Base-by-base conservation (phyloP, 768 basidiomycete species). In the Terana coerulea region DNA sequence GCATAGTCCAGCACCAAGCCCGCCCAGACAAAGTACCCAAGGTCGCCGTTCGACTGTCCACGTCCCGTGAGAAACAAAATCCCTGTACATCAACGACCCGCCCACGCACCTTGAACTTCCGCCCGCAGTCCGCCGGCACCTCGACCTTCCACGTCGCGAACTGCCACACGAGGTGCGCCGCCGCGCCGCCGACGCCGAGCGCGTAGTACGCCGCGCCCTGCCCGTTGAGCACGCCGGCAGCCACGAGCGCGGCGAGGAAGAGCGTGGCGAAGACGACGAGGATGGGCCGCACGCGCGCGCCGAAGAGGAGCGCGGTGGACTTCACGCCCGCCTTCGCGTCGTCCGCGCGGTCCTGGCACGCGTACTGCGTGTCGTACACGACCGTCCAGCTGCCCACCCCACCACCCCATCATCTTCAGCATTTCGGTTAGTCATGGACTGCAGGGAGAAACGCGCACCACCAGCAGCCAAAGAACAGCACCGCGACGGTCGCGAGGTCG, bases 331-430 rank as follows among this genome's bases (percentile, higher is more conserved):
- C 81, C 46, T 79, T 76, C 31, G 83, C 64, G 64, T 91, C 88
- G 68, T 90, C 89, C 48, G 73, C 65, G 47, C 84, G 81, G 64
- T 91, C 89, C 71, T 89, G 79, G 62, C 85, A 88, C 15, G 86
- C 88, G 61, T 91, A 91, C 52, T 86, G 81, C 8, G 84, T 84
- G 64, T 88, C 76, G 61, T 76, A 78, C 34, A 72, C 63, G 43
- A 78, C 67, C 25, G 73, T 72, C 73, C 75, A 79, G 60, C 83
- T 44, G 19, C 8, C n/a, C n/a, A n/a, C n/a, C n/a, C n/a, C n/a
- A n/a, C n/a, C n/a, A n/a, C n/a, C n/a, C n/a, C n/a, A n/a, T n/a
- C n/a, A n/a, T n/a, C n/a, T n/a, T n/a, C n/a, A n/a, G n/a, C n/a
- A n/a, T n/a, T n/a, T n/a, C n/a, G n/a, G n/a, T n/a, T n/a, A n/a